Base-by-base conservation (phyloP, 225 moss, liverwort and hornwort species). In the Bryum argenteum region DNA sequence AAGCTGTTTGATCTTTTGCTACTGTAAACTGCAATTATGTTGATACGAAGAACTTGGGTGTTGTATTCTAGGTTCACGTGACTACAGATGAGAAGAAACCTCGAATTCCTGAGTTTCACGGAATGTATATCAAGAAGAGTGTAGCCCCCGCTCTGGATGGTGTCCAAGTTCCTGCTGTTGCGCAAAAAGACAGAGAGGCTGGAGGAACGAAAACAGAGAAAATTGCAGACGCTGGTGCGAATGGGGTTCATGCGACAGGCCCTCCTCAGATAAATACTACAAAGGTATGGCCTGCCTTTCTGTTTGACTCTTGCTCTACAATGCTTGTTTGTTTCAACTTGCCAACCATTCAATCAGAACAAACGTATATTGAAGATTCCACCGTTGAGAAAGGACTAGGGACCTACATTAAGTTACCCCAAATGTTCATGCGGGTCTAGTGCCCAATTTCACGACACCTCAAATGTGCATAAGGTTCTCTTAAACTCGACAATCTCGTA, bases 11-110 rank as follows among this genome's bases (percentile, higher is more conserved):
- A 22, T 61, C 3, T 19, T n/a, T 61, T 44, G 11, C 33, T 69
- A 11, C 5, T 41, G 45, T 44, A 59, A 28, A 63, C 54, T 79
- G 24, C 8, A 47, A 65, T 59, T 2, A 42, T 54, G 28, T 54
- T 72, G 23, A 50, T 61, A 20, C 22, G 10, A 28, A 59, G 10
- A 28, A 59, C 39, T 59, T 0, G 12, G 18, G 57, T 38, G 57
- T 20, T 12, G 41, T 21, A 18, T 64, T 76, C 15, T 78, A 93
- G 93, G 85, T 87, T 57, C 77, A 84, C 69, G 89, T 98, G 51
- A 75, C 84, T 61, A 41, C 74, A 70, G 88, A 89, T 58, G 89
- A 81, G 44, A 88, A 94, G 81, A 92, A 92, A 65, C 87, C 84
- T 4, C 79, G 74, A 73, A 79, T 98, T 51, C 85, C 91, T 7